phyloP scores from a whole-genome alignment of 768 basidiomycete genomes.

The Macrolepiota dolichaula region DNA sequence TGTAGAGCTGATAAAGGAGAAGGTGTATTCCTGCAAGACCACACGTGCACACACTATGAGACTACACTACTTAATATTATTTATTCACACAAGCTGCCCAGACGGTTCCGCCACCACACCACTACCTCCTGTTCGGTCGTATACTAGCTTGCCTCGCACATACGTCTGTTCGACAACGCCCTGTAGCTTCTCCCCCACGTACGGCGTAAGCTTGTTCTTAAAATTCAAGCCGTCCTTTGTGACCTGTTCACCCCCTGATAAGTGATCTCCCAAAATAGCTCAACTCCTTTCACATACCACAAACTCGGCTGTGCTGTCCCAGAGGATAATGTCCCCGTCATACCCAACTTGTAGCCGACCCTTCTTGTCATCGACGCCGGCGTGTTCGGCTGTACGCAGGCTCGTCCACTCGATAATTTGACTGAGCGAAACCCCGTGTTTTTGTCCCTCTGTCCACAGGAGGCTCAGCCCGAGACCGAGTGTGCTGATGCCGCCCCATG shows the following conservation, averaged over 20 bases:
- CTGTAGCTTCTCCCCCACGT: slow-evolving; percentile 66
- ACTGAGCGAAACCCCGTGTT: slow-evolving; percentile 52
- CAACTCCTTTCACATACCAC: slow-evolving; percentile 25
- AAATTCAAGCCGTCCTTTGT: slow-evolving; percentile 72
- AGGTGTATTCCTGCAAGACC: slow-evolving; percentile 6
- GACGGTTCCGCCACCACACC: slow-evolving; percentile 29
- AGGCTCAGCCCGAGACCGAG: slow-evolving; percentile 87
- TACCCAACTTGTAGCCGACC: slow-evolving; percentile 70
- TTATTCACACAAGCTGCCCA: slow-evolving; percentile 36
- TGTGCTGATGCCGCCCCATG: slow-evolving; percentile 95
- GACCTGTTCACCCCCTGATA: slow-evolving; percentile 43
- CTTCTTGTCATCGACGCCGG: slow-evolving; percentile 66
- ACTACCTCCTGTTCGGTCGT: slow-evolving; percentile 37
- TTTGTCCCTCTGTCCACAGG: slow-evolving; percentile 81
- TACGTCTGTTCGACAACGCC: slow-evolving; percentile 79
- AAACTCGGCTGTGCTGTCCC: slow-evolving; percentile 51
- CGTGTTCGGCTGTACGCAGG: slow-evolving; percentile 72
- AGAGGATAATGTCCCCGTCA: slow-evolving; percentile 87
- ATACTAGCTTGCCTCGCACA: slow-evolving; percentile 73
- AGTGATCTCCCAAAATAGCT: not conserved
- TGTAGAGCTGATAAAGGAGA: not conserved
- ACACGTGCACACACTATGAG: slow-evolving; percentile 2
- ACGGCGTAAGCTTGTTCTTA: slow-evolving; percentile 94
- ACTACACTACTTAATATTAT: not conserved
- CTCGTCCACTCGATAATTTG: slow-evolving; percentile 77